A percentile compares a stretch with the other conserved stretches of the same genome.
phyloP scores from a whole-genome alignment of 2,329 filamentous ascomycete species.

The Elsinoe batatas region DNA sequence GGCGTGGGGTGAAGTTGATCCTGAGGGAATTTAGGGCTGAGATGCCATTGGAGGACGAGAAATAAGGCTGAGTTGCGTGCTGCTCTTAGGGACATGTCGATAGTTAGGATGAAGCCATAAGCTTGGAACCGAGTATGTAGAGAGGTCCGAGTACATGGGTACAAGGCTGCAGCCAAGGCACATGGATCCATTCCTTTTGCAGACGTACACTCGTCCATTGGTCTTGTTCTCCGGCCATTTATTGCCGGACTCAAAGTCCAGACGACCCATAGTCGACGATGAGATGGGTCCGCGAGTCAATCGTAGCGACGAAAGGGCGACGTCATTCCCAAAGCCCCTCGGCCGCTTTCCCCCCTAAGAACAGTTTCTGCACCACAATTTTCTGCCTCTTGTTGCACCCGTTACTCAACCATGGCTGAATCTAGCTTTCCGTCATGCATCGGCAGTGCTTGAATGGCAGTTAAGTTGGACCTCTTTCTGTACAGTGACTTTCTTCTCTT shows the following conservation, averaged over 20 bases:
- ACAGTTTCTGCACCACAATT: constrained; percentile 13
- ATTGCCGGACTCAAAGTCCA: not conserved
- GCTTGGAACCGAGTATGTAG: not conserved
- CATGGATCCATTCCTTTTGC: not conserved
- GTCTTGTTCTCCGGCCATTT: not conserved
- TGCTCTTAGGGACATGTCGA: not conserved
- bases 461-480: constrained; percentile 2
- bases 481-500: not conserved
- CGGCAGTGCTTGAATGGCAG: constrained; percentile 2
- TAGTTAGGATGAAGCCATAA: not conserved
- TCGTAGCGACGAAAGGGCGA: constrained; percentile 3
- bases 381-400: constrained; percentile 10
- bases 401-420: constrained; percentile 11
- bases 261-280: not conserved
- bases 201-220: not conserved
- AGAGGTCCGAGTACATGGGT: not conserved
- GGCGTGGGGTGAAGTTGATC: constrained; percentile 14
- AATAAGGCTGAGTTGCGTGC: constrained; percentile 11
- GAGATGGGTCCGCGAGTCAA: not conserved
- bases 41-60: not conserved
- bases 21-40: constrained; percentile 14
- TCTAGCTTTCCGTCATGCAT: constrained; percentile 8
- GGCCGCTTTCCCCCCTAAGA: constrained; percentile 2
- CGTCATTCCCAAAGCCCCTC: not conserved
- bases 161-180: not conserved